Percentiles rank a stretch among this genome's conserved stretches.
These are phyloP conservation scores for Bonia amplexicaulis DNA, from an alignment of 176 grass and related monocot species.

Conservation along the genomic window DNA sequence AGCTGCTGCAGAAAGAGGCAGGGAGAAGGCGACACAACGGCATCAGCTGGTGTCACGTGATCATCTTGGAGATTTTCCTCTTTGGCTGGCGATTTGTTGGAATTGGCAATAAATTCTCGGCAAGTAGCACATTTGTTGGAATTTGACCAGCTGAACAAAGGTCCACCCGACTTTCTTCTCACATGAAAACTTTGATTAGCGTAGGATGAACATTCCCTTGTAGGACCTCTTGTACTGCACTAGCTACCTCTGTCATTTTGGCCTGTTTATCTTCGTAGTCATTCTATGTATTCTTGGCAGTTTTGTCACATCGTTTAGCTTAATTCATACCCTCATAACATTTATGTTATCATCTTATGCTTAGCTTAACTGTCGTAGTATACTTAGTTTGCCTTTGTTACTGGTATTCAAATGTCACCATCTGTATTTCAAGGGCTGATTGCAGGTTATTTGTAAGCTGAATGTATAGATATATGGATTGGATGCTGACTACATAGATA, in stretches of 20 bases:
- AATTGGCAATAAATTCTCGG: background rate
- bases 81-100: background rate
- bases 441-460: background rate
- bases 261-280: background rate
- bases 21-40: slow-evolving; percentile 34
- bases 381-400: background rate
- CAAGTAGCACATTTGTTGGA: background rate
- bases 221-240: background rate
- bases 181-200: background rate
- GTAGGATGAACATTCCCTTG: background rate
- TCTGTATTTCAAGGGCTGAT: background rate
- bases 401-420: background rate
- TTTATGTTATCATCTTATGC: background rate
- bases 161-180: background rate
- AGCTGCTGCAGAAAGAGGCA: background rate
- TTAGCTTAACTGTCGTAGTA: background rate
- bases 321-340: background rate
- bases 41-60: slow-evolving; percentile 43
- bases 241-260: background rate
- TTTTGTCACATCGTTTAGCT: background rate
- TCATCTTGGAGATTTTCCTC: background rate
- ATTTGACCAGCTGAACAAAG: background rate
- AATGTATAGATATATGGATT: background rate
- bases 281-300: background rate
- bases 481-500: background rate